These are phyloP conservation scores for Avena insularis DNA, from an alignment of 176 grass and related monocot species.

Conservation along the genomic window DNA sequence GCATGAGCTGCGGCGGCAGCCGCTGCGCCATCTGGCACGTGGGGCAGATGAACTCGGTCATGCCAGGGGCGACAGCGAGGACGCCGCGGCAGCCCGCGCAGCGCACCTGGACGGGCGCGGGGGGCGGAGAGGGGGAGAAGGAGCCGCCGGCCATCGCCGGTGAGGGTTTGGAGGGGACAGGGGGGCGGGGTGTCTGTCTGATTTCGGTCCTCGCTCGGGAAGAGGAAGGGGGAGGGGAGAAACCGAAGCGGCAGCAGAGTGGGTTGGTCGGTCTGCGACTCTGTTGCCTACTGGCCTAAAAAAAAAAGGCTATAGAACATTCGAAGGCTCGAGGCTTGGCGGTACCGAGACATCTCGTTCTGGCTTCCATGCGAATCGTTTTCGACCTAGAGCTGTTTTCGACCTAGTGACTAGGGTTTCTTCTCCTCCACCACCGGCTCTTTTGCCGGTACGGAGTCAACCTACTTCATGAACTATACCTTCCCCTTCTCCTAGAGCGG, in stretches of 20 bases:
- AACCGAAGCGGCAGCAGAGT: constrained; percentile 28
- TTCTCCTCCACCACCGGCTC: no score
- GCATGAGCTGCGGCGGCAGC: constrained; percentile 83
- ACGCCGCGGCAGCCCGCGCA: constrained; percentile 71
- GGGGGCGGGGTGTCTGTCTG: background rate
- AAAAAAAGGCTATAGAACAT: background rate
- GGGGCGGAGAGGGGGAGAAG: constrained; percentile 35
- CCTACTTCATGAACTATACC: no score
- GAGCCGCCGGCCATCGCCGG: constrained; percentile 41
- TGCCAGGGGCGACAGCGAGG: constrained; percentile 63
- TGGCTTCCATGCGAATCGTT: no score
- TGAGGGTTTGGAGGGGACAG: constrained; percentile 30
- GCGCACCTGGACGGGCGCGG: constrained; percentile 61
- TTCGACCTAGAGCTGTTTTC: no score
- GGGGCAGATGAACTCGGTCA: constrained; percentile 94
- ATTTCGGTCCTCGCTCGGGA: constrained; percentile 29
- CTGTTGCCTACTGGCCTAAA: constrained; percentile 4
- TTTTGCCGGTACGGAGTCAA: no score
- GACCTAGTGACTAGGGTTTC: no score
- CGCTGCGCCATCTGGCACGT: constrained; percentile 76
- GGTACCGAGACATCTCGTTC: no score
- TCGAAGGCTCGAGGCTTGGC: background rate
- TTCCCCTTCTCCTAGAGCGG: no score
- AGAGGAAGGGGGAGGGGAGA: constrained; percentile 21
- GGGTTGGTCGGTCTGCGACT: constrained; percentile 23